Percentiles rank a stretch among this genome's conserved stretches.
phyloP scores from a whole-genome alignment of 495 filamentous ascomycete species.

The Annulohypoxylon bovei region DNA sequence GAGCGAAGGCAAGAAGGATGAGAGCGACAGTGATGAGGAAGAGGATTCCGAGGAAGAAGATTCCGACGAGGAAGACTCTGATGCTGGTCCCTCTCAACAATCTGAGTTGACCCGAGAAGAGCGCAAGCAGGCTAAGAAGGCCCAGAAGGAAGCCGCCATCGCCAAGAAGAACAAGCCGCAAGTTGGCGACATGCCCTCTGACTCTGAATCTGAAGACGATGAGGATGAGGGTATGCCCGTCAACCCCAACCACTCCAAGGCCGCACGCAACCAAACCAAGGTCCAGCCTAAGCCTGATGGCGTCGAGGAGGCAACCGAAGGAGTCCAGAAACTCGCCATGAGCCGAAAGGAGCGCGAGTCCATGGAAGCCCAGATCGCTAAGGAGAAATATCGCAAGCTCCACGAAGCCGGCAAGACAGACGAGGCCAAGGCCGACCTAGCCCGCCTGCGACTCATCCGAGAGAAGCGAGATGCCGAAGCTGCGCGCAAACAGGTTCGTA shows the following conservation, averaged over 20 bases:
- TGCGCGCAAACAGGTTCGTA: conserved; percentile 62
- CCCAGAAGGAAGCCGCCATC: conserved; percentile 88
- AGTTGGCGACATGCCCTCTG: conserved; percentile 84
- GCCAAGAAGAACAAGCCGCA: conserved; percentile 71
- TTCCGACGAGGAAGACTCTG: conserved; percentile 57
- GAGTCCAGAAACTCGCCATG: conserved; percentile 56
- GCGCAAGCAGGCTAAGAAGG: conserved; percentile 87
- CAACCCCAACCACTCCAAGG: conserved; percentile 90
- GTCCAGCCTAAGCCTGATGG: conserved; percentile 47
- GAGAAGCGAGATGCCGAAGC: conserved; percentile 89
- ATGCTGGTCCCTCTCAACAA: conserved; percentile 45
- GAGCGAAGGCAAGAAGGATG: conserved; percentile 60
- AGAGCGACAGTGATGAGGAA: conserved; percentile 58
- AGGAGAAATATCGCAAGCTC: conserved; percentile 91
- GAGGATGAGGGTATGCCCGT: conserved; percentile 76
- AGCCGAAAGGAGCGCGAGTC: conserved; percentile 90
- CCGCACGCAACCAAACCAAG: conserved; percentile 63
- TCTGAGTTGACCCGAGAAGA: conserved; percentile 80
- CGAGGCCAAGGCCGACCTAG: conserved; percentile 92
- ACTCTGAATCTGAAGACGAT: conserved; percentile 69
- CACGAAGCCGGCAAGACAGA: conserved; percentile 98
- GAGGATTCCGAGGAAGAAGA: conserved; percentile 59
- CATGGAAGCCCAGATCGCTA: conserved; percentile 83
- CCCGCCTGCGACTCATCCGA: conserved; percentile 78
- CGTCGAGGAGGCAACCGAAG: conserved; percentile 61